Percentiles rank a stretch among this genome's conserved stretches.
These are phyloP conservation scores for Cicer arietinum DNA, from an alignment of 306 rosid genomes.

Conservation along the genomic window DNA sequence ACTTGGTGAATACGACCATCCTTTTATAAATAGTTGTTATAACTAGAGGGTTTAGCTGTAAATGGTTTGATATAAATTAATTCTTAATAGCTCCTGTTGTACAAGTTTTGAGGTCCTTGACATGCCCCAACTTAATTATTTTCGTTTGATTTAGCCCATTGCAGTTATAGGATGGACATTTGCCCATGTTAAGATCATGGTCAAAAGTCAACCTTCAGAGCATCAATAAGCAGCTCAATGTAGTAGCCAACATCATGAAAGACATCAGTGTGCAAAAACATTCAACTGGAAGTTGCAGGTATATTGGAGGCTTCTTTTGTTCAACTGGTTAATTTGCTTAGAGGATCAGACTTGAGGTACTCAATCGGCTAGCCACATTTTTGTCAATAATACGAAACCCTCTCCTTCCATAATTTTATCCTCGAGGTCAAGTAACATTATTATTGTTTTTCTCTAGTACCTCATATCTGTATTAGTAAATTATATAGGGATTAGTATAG, in stretches of 20 bases:
- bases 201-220: slow-evolving; percentile 35
- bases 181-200: slow-evolving; percentile 35
- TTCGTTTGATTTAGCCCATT: slow-evolving; percentile 38
- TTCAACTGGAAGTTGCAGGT: slow-evolving; percentile 35
- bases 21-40: background rate
- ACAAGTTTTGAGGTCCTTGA: slow-evolving; percentile 33
- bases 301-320: slow-evolving; percentile 35
- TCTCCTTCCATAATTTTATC: slow-evolving; percentile 21
- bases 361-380: slow-evolving; percentile 48
- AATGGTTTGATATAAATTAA: slow-evolving; percentile 5
- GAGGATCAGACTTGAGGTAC: slow-evolving; percentile 24
- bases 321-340: slow-evolving; percentile 25
- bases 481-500: slow-evolving; percentile 39
- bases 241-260: slow-evolving; percentile 23
- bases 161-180: slow-evolving; percentile 49
- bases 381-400: slow-evolving; percentile 33
- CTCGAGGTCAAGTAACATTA: slow-evolving; percentile 20
- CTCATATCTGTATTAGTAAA: slow-evolving; percentile 27
- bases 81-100: slow-evolving; percentile 3
- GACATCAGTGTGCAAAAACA: slow-evolving; percentile 30
- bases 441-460: background rate
- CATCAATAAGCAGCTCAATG: slow-evolving; percentile 34
- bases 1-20: background rate
- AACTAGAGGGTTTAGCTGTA: background rate
- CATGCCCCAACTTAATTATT: background rate